Evolutionary conservation across 1,139 yeast species (phyloP).

Genomic region (Pneumocystis sp.): DNA sequence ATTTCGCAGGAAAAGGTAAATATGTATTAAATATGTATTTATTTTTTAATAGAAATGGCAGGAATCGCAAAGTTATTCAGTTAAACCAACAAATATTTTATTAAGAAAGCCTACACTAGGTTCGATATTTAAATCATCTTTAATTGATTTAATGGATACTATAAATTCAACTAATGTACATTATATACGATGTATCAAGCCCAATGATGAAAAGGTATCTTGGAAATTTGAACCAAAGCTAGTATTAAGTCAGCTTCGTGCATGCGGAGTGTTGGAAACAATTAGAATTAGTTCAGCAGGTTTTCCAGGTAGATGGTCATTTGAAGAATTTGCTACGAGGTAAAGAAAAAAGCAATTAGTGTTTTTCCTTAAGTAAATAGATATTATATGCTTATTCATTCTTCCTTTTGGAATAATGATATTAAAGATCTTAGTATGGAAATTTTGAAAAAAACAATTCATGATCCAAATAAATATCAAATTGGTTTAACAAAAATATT

Average conservation of each 20-base stretch:
- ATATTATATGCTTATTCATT: conserved; percentile 66
- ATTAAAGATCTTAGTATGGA: conserved; percentile 18
- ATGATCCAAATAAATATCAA: conserved; percentile 54
- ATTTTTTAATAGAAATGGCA: conserved; percentile 10
- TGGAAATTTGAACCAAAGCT: conserved; percentile 93
- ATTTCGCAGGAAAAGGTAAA: conserved; percentile 41
- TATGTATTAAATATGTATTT: background rate
- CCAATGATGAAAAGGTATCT: conserved; percentile 83
- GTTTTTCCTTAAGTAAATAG: conserved; percentile 30
- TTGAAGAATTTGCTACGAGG: conserved; percentile 62
- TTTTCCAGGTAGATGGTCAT: conserved; percentile 92
- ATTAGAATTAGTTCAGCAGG: conserved; percentile 96
- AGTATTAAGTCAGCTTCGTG: conserved; percentile 90
- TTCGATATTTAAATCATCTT: conserved; percentile 79
- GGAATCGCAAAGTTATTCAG: background rate
- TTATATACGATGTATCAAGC: conserved; percentile 93
- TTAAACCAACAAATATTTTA: conserved; percentile 26
- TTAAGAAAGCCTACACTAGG: conserved; percentile 86
- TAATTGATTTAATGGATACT: conserved; percentile 84
- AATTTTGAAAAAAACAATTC: conserved; percentile 51
- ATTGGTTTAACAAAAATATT: conserved; percentile 71
- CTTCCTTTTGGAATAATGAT: conserved; percentile 45
- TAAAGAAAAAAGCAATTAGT: background rate
- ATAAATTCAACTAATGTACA: conserved; percentile 91
- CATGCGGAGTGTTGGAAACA: conserved; percentile 97